Conservation (phyloP, 106 monocot species). For the Triglochin maritima region DNA sequence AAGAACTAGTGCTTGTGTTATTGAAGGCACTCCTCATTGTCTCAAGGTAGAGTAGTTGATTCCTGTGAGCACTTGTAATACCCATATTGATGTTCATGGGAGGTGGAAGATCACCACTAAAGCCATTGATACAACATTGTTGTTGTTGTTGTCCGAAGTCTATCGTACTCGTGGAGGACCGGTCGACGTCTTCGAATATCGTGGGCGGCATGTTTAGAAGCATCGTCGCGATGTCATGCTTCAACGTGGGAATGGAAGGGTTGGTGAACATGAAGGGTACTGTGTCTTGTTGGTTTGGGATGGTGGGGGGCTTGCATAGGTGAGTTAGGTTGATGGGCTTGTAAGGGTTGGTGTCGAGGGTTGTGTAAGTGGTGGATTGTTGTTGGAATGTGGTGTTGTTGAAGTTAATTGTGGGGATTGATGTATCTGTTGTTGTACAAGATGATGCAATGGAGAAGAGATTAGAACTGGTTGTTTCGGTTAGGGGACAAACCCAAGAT, state of each 20-base stretch:
- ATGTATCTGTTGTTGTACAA: constrained; percentile 3
- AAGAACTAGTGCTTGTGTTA: too few species aligned
- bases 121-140: constrained; percentile 14
- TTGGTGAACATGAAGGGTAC: constrained; percentile 35
- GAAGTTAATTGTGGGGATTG: constrained; percentile 10
- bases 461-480: constrained; percentile 18
- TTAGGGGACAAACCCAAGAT: constrained; percentile 48
- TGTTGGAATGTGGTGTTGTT: constrained; percentile 13
- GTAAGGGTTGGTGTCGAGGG: neutral
- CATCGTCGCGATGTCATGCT: constrained; percentile 31
- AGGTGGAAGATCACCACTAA: constrained; percentile 16
- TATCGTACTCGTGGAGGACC: constrained; percentile 17
- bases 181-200: constrained; percentile 12
- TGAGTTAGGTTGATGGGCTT: constrained; percentile 2
- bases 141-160: constrained; percentile 28
- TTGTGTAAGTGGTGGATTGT: neutral
- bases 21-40: too few species aligned
- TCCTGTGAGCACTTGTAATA: too few species aligned
- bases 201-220: constrained; percentile 32
- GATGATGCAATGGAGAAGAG: constrained; percentile 20
- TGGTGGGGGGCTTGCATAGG: constrained; percentile 6
- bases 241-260: constrained; percentile 10
- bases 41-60: too few species aligned
- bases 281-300: constrained; percentile 17
- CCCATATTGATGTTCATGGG: constrained; percentile 28